A percentile compares a stretch with the other conserved stretches of the same genome.
Evolutionary conservation across 805 yeast species (phyloP).

Genomic region (Lipomyces orientalis): DNA sequence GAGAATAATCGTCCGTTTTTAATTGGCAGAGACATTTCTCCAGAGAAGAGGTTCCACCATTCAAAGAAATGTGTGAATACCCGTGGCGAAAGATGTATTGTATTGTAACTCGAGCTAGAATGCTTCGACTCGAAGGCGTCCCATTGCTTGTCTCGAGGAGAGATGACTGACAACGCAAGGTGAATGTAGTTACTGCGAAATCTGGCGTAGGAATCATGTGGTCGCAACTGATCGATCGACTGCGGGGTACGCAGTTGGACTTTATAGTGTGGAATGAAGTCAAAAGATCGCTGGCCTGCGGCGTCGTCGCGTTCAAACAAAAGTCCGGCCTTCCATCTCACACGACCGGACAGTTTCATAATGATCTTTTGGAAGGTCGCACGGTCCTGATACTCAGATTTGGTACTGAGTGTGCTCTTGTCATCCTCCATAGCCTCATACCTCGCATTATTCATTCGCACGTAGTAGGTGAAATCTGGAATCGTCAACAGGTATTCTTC

Average conservation of each 20-base stretch:
- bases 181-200: slow-evolving; percentile 86
- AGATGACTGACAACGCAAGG: slow-evolving; percentile 62
- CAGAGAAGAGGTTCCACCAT: slow-evolving; percentile 90
- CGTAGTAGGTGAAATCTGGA: slow-evolving; percentile 66
- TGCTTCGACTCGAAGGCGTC: slow-evolving; percentile 21
- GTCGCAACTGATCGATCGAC: slow-evolving; percentile 51
- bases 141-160: slow-evolving; percentile 46
- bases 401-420: slow-evolving; percentile 32
- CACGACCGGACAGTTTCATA: slow-evolving; percentile 68
- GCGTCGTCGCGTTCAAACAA: slow-evolving; percentile 67
- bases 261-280: slow-evolving; percentile 67
- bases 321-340: slow-evolving; percentile 79
- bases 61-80: slow-evolving; percentile 68
- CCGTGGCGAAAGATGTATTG: slow-evolving; percentile 76
- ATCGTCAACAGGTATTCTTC: slow-evolving; percentile 69
- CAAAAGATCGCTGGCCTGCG: slow-evolving; percentile 52
- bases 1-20: slow-evolving; percentile 73
- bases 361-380: slow-evolving; percentile 52
- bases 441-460: slow-evolving; percentile 46
- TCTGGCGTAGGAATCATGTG: slow-evolving; percentile 79
- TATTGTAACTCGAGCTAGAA: slow-evolving; percentile 54
- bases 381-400: slow-evolving; percentile 36
- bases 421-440: slow-evolving; percentile 33
- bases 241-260: slow-evolving; percentile 64
- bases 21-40: slow-evolving; percentile 77